A percentile compares a stretch with the other conserved stretches of the same genome.
Conservation (phyloP, 139 green algal genomes). For the Diplosphaera chodatii region DNA sequence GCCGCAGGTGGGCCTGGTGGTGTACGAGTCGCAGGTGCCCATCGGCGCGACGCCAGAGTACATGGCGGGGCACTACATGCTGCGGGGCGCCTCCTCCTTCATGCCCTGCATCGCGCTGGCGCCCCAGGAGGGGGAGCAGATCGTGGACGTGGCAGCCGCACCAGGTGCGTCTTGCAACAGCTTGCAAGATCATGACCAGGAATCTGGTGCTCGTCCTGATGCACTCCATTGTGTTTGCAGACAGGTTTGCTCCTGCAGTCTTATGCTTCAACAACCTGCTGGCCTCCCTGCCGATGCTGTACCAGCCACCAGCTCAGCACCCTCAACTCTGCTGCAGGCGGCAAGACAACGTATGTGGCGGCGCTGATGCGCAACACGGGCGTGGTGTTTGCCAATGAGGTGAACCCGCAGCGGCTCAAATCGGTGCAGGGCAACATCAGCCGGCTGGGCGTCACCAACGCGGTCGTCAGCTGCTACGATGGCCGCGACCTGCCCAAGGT, state of each 20-base stretch:
- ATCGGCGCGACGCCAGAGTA: slow-evolving; percentile 99
- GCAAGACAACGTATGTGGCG: slow-evolving; percentile 96
- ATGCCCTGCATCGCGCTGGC: slow-evolving; percentile 96
- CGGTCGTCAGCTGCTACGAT: slow-evolving; percentile 93
- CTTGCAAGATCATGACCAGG: neutral
- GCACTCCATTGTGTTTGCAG: no score
- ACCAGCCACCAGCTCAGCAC: no score
- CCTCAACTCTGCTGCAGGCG: no score
- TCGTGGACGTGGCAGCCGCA: slow-evolving; percentile 96
- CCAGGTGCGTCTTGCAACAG: slow-evolving; percentile 42
- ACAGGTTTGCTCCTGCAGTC: no score
- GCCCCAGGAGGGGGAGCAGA: slow-evolving; percentile 76
- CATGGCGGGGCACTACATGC: slow-evolving; percentile 99
- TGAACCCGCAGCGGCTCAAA: slow-evolving; percentile 87
- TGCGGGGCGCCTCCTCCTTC: slow-evolving; percentile 93
- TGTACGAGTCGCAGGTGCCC: slow-evolving; percentile 94
- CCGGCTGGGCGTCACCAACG: slow-evolving; percentile 93
- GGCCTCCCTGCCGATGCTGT: no score
- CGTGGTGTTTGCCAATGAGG: slow-evolving; percentile 95
- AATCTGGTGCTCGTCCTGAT: no score
- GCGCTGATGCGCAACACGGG: slow-evolving; percentile 95
- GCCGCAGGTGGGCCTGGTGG: slow-evolving; percentile 79
- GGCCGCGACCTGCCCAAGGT: slow-evolving; percentile 58
- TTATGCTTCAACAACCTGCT: no score
- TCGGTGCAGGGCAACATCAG: slow-evolving; percentile 89